Evolutionary conservation across 345 rosid genomes (phyloP).

Genomic region (Diplotaxis tenuifolia): DNA sequence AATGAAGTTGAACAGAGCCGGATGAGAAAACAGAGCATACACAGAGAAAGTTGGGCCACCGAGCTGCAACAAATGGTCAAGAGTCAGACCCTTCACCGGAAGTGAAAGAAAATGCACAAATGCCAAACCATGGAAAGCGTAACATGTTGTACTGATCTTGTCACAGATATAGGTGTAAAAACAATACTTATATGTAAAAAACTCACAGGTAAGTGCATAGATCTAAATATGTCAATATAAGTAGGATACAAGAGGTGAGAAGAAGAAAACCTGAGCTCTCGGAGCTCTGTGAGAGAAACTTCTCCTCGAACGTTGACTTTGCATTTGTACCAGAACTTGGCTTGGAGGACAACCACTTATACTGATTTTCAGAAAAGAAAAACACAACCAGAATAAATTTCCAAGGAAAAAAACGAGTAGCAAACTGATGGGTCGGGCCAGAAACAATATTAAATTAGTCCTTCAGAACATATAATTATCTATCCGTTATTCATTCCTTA

Average conservation of each 20-base stretch:
- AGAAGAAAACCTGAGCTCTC: conserved; percentile 84
- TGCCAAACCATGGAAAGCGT: not conserved
- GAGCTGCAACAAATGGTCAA: conserved; percentile 58
- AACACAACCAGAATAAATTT: conserved; percentile 25
- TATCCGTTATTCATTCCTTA: conserved; percentile 8
- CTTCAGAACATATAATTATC: conserved; percentile 14
- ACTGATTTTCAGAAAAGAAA: conserved; percentile 58
- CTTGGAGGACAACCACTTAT: conserved; percentile 98
- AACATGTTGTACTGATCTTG: conserved; percentile 13
- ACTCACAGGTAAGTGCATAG: not conserved
- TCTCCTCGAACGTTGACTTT: conserved; percentile 90
- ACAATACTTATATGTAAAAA: not conserved
- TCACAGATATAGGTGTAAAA: conserved; percentile 3
- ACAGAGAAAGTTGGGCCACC: conserved; percentile 99
- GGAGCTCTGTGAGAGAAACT: conserved; percentile 86
- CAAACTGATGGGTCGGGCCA: not conserved
- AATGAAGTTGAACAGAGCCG: conserved; percentile 96
- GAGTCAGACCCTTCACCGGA: conserved; percentile 1
- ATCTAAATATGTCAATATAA: conserved; percentile 1
- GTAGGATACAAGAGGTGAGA: not conserved
- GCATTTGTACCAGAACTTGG: conserved; percentile 54
- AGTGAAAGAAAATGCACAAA: not conserved
- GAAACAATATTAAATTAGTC: conserved; percentile 10
- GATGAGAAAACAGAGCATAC: conserved; percentile 97
- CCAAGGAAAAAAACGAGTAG: not conserved